Evolutionary conservation across 1,284 basidiomycete genomes (phyloP).

Genomic region (Cryptococcus sp.): DNA sequence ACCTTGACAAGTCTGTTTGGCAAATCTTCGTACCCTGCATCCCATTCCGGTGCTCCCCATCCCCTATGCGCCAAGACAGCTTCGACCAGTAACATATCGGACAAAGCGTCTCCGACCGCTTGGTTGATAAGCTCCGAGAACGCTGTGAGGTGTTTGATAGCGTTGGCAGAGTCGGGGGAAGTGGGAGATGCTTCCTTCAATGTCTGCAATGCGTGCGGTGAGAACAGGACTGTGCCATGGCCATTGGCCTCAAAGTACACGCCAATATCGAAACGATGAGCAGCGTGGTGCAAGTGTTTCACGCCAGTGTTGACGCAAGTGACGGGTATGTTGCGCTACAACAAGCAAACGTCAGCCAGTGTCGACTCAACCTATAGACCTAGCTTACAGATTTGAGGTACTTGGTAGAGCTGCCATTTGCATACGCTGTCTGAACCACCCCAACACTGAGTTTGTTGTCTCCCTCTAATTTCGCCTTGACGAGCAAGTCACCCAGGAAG

Average conservation of each 20-base stretch:
- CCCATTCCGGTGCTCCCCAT: constrained; percentile 86
- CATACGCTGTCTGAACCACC: constrained; percentile 98
- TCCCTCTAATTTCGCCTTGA: constrained; percentile 66
- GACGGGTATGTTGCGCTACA: constrained; percentile 66
- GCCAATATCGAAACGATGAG: constrained; percentile 88
- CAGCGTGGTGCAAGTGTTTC: constrained; percentile 97
- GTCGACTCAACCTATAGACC: constrained; percentile 1
- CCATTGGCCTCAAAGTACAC: constrained; percentile 99
- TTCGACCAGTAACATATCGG: constrained; percentile 95
- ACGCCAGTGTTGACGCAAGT: constrained; percentile 96
- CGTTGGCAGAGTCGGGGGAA: constrained; percentile 75
- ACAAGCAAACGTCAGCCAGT: constrained; percentile 5
- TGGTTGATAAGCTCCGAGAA: constrained; percentile 91
- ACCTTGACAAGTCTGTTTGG: constrained; percentile 98
- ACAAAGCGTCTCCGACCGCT: constrained; percentile 95
- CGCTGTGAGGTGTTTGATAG: constrained; percentile 72
- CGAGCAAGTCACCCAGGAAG: constrained; percentile 89
- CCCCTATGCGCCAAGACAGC: constrained; percentile 84
- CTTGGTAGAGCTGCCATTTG: constrained; percentile 94
- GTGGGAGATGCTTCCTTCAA: constrained; percentile 68
- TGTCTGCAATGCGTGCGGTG: constrained; percentile 65
- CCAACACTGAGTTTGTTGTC: constrained; percentile 69
- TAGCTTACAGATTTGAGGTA: constrained; percentile 74
- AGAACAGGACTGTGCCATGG: constrained; percentile 97
- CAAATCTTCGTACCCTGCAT: constrained; percentile 87